Conservation (phyloP, 2,329 filamentous ascomycete genomes). For the Endothia cerciana region DNA sequence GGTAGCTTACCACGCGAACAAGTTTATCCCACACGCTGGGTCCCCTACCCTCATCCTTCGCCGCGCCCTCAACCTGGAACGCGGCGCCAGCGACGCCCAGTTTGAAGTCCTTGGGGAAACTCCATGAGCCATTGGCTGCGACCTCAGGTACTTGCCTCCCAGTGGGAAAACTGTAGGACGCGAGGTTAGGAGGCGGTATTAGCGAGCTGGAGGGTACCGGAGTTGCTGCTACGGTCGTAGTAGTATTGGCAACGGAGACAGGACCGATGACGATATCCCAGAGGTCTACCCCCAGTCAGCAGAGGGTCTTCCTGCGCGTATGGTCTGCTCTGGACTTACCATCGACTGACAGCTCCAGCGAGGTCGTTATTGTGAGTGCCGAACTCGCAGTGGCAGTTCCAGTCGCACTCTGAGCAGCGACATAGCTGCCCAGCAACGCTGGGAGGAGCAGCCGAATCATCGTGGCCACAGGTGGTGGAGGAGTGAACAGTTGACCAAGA, state of each 20-base stretch:
- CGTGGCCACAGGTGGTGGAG: neutral
- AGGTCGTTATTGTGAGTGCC: slow-evolving; percentile 11
- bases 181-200: slow-evolving; percentile 33
- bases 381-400: slow-evolving; percentile 11
- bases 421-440: slow-evolving; percentile 16
- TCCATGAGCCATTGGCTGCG: slow-evolving; percentile 20
- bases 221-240: slow-evolving; percentile 16
- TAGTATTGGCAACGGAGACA: slow-evolving; percentile 21
- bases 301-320: no score
- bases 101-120: slow-evolving; percentile 23
- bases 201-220: slow-evolving; percentile 19
- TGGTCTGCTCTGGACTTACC: neutral
- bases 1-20: slow-evolving; percentile 3
- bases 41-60: slow-evolving; percentile 21
- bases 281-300: slow-evolving; percentile 10
- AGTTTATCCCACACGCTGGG: slow-evolving; percentile 23
- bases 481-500: neutral
- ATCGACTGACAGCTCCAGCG: slow-evolving; percentile 17
- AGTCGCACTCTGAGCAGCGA: slow-evolving; percentile 7
- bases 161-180: slow-evolving; percentile 41
- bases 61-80: slow-evolving; percentile 23
- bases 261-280: slow-evolving; percentile 21
- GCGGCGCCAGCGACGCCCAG: slow-evolving; percentile 21
- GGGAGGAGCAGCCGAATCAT: slow-evolving; percentile 13
- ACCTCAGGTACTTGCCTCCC: slow-evolving; percentile 16